Evolutionary conservation across 2,329 filamentous ascomycete species (phyloP).

Genomic region (Neopestalotiopsis rosae): DNA sequence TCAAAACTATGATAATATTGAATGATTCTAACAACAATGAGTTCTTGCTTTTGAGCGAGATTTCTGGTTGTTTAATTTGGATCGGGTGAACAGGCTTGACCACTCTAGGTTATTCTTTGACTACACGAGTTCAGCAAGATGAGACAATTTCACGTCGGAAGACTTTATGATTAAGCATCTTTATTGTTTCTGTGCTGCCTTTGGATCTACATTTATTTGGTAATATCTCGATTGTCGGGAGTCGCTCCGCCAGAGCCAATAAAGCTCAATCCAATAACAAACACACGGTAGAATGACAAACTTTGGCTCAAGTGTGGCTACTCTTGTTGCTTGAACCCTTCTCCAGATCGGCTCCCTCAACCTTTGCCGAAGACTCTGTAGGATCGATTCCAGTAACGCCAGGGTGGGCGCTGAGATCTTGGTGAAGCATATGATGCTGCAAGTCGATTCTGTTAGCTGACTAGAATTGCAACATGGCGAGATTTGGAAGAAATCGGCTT

Average conservation of each 20-base stretch:
- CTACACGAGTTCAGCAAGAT: no score
- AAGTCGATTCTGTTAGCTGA: not conserved
- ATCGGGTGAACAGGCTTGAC: no score
- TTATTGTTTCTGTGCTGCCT: no score
- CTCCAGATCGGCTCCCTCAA: conserved; percentile 28
- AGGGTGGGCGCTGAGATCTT: conserved; percentile 21
- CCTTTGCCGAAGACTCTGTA: not conserved
- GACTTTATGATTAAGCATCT: no score
- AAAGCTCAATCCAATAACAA: no score
- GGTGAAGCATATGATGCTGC: conserved; percentile 33
- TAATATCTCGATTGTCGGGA: no score
- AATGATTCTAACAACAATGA: not conserved
- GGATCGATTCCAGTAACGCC: conserved; percentile 27
- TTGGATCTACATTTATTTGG: no score
- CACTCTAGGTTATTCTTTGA: no score
- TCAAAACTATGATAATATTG: not conserved
- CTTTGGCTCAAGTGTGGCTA: not conserved
- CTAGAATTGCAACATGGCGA: not conserved
- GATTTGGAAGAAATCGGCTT: not conserved
- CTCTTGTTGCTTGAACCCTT: conserved; percentile 24
- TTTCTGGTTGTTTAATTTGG: no score
- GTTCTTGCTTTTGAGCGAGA: no score
- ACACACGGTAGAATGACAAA: not conserved
- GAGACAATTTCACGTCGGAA: no score
- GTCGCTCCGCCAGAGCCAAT: no score